Evolutionary conservation across 306 rosid genomes (phyloP), one percentile per base, ranked within the genome.

Genomic region (Spatholobus suberectus): DNA sequence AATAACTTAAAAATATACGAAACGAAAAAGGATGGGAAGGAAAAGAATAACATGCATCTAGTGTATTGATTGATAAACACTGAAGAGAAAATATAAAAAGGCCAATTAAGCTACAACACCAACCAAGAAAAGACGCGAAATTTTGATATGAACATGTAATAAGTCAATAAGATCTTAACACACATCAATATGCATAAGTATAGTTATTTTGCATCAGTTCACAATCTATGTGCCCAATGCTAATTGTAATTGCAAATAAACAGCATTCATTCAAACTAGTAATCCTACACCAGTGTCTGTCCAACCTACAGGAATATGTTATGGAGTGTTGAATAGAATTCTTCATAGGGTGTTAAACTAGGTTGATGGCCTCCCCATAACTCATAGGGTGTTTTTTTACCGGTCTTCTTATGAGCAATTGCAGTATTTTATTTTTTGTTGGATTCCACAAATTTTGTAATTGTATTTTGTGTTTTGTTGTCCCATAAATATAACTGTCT

Each of bases 121-220:
- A 17, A 79, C 21, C 38, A 73, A 66, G 21, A 80, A 75, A 40
- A 18, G 18, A 54, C 75, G 15, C 13, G 51, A 80, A 49, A 70
- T 20, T 38, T 75, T 14, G 65, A 85, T 73, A 76, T 21, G 57
- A 58, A 81, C 51, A 55, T n/a, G 72, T 43, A 81, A 37, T 43
- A 59, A 72, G 65, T 69, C 59, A 81, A 43, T 37, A 44, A 55
- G 13, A 77, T 12, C 72, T 65, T 21, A 77, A 70, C 46, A 81
- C 10, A 15, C 75, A 77, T 47, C 54, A 26, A 47, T 43, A 17
- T 20, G 41, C 18, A 62, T 18, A 43, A 21, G 21, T 20, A 15
- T 20, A 46, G 29, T 72, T 44, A 59, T 4, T 73, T 79, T 52
- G 55, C 71, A 73, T 54, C 32, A 54, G 26, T 35, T 73, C 40